phyloP scores from a whole-genome alignment of 1,284 basidiomycete genomes.

The Agaricales sp. region DNA sequence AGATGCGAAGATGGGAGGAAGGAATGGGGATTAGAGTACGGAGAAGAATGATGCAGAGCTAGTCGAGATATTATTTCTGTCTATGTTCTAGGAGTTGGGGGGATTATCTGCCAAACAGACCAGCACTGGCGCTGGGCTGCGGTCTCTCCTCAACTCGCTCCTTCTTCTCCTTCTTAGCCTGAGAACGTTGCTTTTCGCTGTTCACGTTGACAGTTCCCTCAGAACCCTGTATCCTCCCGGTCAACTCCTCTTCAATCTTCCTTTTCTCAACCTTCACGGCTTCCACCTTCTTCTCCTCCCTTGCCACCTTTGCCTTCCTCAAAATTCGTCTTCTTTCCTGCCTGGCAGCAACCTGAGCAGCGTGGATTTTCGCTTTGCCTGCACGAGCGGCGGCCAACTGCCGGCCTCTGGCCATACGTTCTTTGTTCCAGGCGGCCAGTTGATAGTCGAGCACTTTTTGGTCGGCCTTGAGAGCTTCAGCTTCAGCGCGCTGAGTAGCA shows the following conservation, averaged over 20 bases:
- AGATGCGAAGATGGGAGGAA: background rate
- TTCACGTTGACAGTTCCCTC: too few species aligned
- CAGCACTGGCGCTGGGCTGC: too few species aligned
- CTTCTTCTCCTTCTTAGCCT: too few species aligned
- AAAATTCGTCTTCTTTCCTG: conserved; percentile 3
- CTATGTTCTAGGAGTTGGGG: too few species aligned
- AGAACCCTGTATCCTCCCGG: too few species aligned
- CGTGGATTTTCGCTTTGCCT: background rate
- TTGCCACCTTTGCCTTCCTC: conserved; percentile 8
- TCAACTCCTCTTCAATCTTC: conserved; percentile 8
- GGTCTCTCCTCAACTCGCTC: conserved; percentile 13
- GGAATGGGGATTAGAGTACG: background rate
- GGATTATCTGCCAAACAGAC: too few species aligned
- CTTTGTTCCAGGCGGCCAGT: conserved; percentile 14
- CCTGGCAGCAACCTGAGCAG: background rate
- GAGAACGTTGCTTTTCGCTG: too few species aligned
- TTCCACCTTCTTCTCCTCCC: conserved; percentile 7
- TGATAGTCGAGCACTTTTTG: conserved; percentile 20
- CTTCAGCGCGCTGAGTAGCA: conserved; percentile 18
- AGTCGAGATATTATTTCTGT: too few species aligned
- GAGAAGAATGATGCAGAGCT: too few species aligned
- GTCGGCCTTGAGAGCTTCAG: conserved; percentile 21
- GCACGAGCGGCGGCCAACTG: background rate
- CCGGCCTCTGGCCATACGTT: conserved; percentile 9
- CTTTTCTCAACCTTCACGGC: conserved; percentile 10